Conservation (phyloP, 2,329 filamentous ascomycete genomes). For the Stagonosporopsis tanaceti region DNA sequence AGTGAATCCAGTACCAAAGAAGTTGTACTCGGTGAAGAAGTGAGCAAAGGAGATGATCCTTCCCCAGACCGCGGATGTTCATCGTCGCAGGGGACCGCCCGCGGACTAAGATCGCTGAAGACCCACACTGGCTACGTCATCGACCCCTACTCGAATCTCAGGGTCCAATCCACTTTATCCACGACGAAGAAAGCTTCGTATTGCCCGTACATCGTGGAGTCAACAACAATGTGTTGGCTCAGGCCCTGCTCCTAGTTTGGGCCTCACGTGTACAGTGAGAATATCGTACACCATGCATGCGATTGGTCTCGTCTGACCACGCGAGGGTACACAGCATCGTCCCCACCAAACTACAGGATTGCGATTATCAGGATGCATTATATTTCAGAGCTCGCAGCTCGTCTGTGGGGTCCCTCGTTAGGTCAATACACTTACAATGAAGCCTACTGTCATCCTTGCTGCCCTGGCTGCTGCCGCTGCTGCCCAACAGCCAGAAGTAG, state of each 20-base stretch:
- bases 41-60: constrained; percentile 1
- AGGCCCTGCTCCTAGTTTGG: neutral
- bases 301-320: neutral
- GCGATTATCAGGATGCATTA: neutral
- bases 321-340: neutral
- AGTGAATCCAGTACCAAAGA: neutral
- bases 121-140: constrained; percentile 17
- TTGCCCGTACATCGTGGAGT: neutral
- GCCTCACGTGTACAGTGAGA: neutral
- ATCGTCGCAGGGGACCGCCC: constrained; percentile 15
- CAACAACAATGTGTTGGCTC: neutral
- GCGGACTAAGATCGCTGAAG: constrained; percentile 1
- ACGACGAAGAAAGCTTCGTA: neutral
- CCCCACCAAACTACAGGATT: too few species aligned
- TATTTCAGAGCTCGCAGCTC: neutral
- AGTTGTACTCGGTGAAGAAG: neutral
- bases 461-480: neutral
- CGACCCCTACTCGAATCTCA: neutral
- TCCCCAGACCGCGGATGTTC: constrained; percentile 15
- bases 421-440: neutral
- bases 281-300: neutral
- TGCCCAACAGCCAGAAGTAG: constrained; percentile 18
- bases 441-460: neutral
- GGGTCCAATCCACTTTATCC: constrained; percentile 8
- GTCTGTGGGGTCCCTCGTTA: neutral